phyloP scores from a whole-genome alignment of 345 rosid genomes.

The Linum usitatissimum region DNA sequence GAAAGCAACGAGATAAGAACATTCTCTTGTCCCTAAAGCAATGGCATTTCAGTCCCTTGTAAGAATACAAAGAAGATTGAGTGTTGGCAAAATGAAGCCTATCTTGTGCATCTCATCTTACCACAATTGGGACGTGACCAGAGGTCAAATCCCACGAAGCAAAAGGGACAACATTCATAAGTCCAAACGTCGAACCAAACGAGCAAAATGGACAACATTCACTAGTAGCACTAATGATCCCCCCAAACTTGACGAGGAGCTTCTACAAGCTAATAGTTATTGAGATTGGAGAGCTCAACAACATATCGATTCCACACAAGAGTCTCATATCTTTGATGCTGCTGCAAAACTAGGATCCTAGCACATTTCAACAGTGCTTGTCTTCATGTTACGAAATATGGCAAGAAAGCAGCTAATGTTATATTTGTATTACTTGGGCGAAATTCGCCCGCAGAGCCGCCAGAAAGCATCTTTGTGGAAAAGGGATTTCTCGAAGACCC shows the following conservation, averaged over 20 bases:
- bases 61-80: not conserved
- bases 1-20: not conserved
- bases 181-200: too few relatives aligned
- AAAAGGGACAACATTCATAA: too few relatives aligned
- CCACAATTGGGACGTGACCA: not conserved
- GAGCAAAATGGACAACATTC: not conserved
- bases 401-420: not conserved
- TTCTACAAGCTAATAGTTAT: not conserved
- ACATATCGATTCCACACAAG: not conserved
- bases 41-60: not conserved
- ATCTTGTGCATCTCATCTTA: not conserved
- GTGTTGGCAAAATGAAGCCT: not conserved
- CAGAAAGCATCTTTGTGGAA: constrained; percentile 73
- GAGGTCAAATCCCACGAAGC: too few relatives aligned
- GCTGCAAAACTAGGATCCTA: not conserved
- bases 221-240: not conserved
- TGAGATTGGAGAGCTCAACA: not conserved
- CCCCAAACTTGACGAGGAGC: too few relatives aligned
- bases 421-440: not conserved
- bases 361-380: not conserved
- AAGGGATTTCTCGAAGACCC: constrained; percentile 96
- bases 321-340: not conserved
- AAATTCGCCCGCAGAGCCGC: constrained; percentile 85
- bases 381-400: not conserved
- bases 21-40: not conserved